Evolutionary conservation across 2,329 filamentous ascomycete genomes (phyloP).

Genomic region (Monilinia fructigena): DNA sequence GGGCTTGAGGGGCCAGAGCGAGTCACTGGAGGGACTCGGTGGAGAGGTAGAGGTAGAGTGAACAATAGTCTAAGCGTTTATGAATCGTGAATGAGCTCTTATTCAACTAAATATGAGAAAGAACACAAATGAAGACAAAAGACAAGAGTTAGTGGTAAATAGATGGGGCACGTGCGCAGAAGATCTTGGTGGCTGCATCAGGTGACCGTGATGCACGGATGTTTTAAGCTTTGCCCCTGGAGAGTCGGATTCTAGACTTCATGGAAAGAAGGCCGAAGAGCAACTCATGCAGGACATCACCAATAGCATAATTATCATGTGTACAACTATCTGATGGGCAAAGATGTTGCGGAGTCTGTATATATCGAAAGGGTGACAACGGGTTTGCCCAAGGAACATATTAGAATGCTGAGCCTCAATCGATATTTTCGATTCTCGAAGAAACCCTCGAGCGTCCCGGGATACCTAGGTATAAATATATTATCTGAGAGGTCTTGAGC

Average conservation of each 20-base stretch:
- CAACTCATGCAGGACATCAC: background rate
- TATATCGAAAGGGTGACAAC: slow-evolving; percentile 2
- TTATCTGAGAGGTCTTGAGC: slow-evolving; percentile 7
- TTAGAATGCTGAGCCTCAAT: background rate
- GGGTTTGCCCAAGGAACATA: background rate
- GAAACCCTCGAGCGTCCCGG: slow-evolving; percentile 5
- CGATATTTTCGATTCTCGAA: background rate
- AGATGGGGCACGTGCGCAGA: background rate
- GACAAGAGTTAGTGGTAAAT: background rate
- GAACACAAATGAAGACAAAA: too few species aligned
- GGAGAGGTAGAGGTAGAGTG: background rate
- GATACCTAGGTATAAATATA: slow-evolving; percentile 10
- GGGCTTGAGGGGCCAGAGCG: slow-evolving; percentile 1
- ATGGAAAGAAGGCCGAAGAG: background rate
- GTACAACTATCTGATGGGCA: background rate
- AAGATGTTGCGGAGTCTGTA: too few species aligned
- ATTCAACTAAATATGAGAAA: background rate
- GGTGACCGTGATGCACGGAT: background rate
- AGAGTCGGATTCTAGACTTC: background rate
- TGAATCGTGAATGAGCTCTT: too few species aligned
- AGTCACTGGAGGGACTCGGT: background rate
- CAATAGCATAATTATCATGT: background rate
- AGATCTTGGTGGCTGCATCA: background rate
- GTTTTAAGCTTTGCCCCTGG: background rate
- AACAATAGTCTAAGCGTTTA: background rate